Conservation (phyloP, 441 rosid genomes). For the Croton setiger region DNA sequence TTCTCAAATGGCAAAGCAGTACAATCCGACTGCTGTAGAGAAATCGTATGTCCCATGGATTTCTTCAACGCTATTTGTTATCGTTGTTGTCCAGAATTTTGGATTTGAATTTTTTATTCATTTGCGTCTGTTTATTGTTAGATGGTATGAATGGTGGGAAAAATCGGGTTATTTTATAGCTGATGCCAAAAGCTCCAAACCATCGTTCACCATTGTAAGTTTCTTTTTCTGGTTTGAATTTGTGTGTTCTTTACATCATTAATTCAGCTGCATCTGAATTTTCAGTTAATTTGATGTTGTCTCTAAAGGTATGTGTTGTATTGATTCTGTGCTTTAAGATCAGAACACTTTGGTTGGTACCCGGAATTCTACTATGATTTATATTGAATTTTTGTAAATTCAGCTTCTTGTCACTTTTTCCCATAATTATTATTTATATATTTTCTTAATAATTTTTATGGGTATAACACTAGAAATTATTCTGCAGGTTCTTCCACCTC, state of each 20-base stretch:
- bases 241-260: not conserved
- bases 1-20: conserved; percentile 75
- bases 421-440: not conserved
- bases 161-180: conserved; percentile 60
- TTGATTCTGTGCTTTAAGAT: not conserved
- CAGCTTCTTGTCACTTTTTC: not conserved
- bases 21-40: conserved; percentile 64
- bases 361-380: not conserved
- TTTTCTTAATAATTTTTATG: not conserved
- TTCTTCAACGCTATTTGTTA: not conserved
- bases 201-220: conserved; percentile 72
- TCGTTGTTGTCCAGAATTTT: too few relatives aligned
- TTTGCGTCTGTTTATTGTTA: conserved; percentile 23
- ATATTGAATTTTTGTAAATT: not conserved
- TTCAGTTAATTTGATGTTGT: not conserved
- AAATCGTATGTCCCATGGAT: conserved; percentile 47
- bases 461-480: conserved; percentile 8
- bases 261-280: not conserved
- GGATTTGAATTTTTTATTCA: conserved; percentile 5
- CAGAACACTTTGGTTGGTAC: not conserved
- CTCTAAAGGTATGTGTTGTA: not conserved
- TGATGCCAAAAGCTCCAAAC: conserved; percentile 70
- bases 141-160: conserved; percentile 98
- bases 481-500: conserved; percentile 92
- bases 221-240: not conserved